Evolutionary conservation across 768 basidiomycete species (phyloP).

Genomic region (Pholiota conissans): DNA sequence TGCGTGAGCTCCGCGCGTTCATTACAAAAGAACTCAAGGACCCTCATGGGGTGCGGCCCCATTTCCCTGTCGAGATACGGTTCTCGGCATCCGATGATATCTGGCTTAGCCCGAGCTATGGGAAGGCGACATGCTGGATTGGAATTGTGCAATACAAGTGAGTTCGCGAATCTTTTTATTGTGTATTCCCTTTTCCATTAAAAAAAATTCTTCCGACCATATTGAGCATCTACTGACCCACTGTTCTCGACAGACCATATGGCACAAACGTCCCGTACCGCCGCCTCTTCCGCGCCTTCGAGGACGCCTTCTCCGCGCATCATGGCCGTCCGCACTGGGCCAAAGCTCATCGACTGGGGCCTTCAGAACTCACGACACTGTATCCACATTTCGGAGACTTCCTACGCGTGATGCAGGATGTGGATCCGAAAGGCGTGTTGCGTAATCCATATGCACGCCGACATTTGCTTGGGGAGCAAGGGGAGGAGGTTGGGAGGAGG

Average conservation of each 20-base stretch:
- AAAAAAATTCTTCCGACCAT: too few relatives aligned
- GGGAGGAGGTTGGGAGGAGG: not conserved
- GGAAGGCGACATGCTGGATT: constrained; percentile 84
- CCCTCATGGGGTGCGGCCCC: constrained; percentile 76
- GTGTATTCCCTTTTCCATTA: too few relatives aligned
- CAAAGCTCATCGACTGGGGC: constrained; percentile 78
- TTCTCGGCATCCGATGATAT: constrained; percentile 89
- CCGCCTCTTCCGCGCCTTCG: constrained; percentile 73
- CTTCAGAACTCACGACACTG: constrained; percentile 56
- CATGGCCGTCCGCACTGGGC: constrained; percentile 95
- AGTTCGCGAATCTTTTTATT: constrained; percentile 24
- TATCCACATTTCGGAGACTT: constrained; percentile 89
- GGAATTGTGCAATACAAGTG: constrained; percentile 98
- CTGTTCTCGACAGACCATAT: constrained; percentile 65
- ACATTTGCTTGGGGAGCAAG: constrained; percentile 38
- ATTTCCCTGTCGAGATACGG: constrained; percentile 92
- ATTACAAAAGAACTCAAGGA: constrained; percentile 64
- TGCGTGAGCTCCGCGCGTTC: constrained; percentile 73
- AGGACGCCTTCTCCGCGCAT: constrained; percentile 65
- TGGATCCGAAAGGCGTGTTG: constrained; percentile 79
- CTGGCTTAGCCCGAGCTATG: constrained; percentile 89
- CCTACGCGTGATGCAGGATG: constrained; percentile 56
- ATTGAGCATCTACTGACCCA: too few relatives aligned
- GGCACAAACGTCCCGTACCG: constrained; percentile 82
- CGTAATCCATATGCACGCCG: constrained; percentile 88